Conservation (phyloP, 2,329 filamentous ascomycete species). For the Didymosphaeria variabile region DNA sequence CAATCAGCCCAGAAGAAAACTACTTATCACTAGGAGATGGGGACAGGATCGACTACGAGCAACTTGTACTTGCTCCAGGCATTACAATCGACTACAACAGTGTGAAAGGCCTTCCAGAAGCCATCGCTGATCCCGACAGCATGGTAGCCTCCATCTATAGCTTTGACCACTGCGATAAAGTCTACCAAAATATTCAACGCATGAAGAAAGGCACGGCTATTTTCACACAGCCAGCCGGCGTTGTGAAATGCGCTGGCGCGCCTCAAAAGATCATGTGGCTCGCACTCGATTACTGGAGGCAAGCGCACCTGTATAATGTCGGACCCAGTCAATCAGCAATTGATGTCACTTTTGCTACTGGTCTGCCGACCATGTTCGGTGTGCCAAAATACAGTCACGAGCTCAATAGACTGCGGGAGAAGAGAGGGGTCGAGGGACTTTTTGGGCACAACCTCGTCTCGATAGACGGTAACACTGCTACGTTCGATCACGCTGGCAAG, state of each 20-base stretch:
- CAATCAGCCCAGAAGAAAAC: neutral
- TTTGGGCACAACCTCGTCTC: constrained; percentile 50
- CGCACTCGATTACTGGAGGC: constrained; percentile 50
- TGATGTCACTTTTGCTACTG: constrained; percentile 50
- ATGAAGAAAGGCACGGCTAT: constrained; percentile 47
- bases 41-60: constrained; percentile 57
- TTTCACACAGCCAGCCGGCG: constrained; percentile 50
- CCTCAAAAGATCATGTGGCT: constrained; percentile 55
- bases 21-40: constrained; percentile 2
- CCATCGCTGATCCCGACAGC: constrained; percentile 43
- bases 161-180: constrained; percentile 51
- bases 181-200: constrained; percentile 37
- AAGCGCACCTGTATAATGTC: constrained; percentile 45
- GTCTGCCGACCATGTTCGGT: constrained; percentile 51
- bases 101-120: constrained; percentile 45
- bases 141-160: constrained; percentile 50
- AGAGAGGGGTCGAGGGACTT: constrained; percentile 49
- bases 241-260: constrained; percentile 52
- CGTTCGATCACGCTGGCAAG: constrained; percentile 37
- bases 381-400: constrained; percentile 50
- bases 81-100: constrained; percentile 40
- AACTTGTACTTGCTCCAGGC: constrained; percentile 68
- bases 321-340: constrained; percentile 40
- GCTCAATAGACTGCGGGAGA: constrained; percentile 47
- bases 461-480: constrained; percentile 49